These are phyloP conservation scores for Isatis lusitanica DNA, from an alignment of 441 rosid species.

Conservation along the genomic window DNA sequence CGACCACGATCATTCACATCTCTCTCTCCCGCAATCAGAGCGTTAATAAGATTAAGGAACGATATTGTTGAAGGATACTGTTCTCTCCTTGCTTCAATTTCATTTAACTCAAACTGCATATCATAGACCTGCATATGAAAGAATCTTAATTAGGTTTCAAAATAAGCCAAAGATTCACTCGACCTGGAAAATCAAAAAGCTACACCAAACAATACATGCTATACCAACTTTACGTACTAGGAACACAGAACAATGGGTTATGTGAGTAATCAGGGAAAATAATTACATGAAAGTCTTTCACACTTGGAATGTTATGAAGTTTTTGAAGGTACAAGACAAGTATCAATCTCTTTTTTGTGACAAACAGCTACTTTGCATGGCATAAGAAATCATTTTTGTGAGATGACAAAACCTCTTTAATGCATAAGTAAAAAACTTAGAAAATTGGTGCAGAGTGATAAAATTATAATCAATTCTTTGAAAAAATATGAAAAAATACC, in stretches of 20 bases:
- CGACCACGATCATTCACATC: slow-evolving; percentile 87
- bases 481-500: neutral
- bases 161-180: slow-evolving; percentile 8
- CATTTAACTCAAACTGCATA: slow-evolving; percentile 98
- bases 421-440: neutral
- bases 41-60: slow-evolving; percentile 82
- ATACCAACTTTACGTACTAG: slow-evolving; percentile 2
- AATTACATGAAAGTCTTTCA: slow-evolving; percentile 13
- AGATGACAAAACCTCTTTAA: neutral
- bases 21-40: slow-evolving; percentile 88
- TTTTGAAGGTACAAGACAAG: neutral
- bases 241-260: neutral
- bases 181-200: slow-evolving; percentile 1
- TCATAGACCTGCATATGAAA: slow-evolving; percentile 70
- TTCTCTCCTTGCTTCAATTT: slow-evolving; percentile 96
- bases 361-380: neutral
- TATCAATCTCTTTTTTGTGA: neutral
- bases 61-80: slow-evolving; percentile 92
- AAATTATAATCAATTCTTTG: neutral
- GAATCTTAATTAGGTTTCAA: slow-evolving; percentile 19
- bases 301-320: neutral
- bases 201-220: slow-evolving; percentile 6
- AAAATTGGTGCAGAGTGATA: slow-evolving; percentile 12
- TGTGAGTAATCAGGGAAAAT: neutral
- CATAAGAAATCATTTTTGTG: neutral